These are phyloP conservation scores for Choricystis sp. DNA, from an alignment of 139 green algal genomes.

Conservation along the genomic window DNA sequence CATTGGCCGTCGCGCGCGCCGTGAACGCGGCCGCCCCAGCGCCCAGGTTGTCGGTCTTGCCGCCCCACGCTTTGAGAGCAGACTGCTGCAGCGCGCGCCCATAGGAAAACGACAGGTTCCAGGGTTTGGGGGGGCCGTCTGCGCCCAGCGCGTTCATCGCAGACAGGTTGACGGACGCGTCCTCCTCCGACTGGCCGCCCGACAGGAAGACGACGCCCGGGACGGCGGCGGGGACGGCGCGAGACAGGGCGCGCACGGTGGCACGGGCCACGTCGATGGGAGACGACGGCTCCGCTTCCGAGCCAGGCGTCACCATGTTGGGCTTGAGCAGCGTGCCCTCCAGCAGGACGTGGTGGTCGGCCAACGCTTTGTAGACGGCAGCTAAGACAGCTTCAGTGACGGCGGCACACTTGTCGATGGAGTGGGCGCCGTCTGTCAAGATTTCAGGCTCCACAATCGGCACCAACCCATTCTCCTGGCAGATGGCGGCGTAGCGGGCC, in stretches of 20 bases:
- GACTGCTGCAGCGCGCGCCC: slow-evolving; percentile 61
- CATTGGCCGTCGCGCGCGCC: slow-evolving; percentile 43
- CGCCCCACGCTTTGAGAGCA: slow-evolving; percentile 52
- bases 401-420: slow-evolving; percentile 44
- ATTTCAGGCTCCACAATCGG: slow-evolving; percentile 92
- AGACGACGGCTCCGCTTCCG: neutral
- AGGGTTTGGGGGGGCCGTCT: slow-evolving; percentile 46
- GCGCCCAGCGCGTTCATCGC: slow-evolving; percentile 38
- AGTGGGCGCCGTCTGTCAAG: slow-evolving; percentile 50
- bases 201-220: slow-evolving; percentile 61
- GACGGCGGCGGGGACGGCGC: slow-evolving; percentile 60
- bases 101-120: slow-evolving; percentile 78
- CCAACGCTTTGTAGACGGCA: slow-evolving; percentile 47
- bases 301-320: slow-evolving; percentile 51
- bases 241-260: slow-evolving; percentile 55
- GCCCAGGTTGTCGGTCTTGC: slow-evolving; percentile 40
- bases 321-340: slow-evolving; percentile 88
- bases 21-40: slow-evolving; percentile 41
- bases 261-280: slow-evolving; percentile 1
- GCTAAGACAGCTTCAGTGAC: slow-evolving; percentile 26
- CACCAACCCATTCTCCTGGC: slow-evolving; percentile 62
- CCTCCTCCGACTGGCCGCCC: slow-evolving; percentile 63
- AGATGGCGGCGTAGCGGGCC: slow-evolving; percentile 76
- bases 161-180: slow-evolving; percentile 66
- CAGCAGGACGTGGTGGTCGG: slow-evolving; percentile 72